Evolutionary conservation across 2,329 filamentous ascomycete genomes (phyloP), one percentile per base, ranked within the genome.

Genomic region (Stachybotrys elegans): DNA sequence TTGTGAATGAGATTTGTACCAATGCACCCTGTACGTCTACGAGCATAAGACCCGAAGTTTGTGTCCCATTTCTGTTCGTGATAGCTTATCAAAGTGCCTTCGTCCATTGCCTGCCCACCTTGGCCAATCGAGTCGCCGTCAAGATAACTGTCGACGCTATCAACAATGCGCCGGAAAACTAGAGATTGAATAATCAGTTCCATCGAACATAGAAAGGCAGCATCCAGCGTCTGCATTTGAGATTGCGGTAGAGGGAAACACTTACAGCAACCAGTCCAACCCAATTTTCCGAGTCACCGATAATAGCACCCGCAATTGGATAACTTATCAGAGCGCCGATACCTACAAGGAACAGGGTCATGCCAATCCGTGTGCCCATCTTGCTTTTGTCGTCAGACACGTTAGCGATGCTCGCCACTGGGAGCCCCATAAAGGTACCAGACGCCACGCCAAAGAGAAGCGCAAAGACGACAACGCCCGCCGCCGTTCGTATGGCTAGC

Each of bases 281-380:
- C 29, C 29, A 32, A 32, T 32, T 32, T 12, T 32, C 12, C 6
- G 29, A 32, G 29, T 32, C 29, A 32, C 29, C 29, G 29, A 32
- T 16, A 32, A 57, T 53, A 19, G 48, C 48, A 4, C 76, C 58
- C 70, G 53, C 70, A 70, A 46, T 75, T 65, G 34, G 67, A 60
- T 31, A 78, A 14, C 59, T 53, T 20, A 76, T 48, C 67, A 79
- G 53, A 70, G 76, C 35, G 69, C 75, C 6, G 68, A 79, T 59
- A 66, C 54, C 51, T 22, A 45, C 44, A 12, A 48, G 43, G 29
- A 53, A 51, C 22, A 55, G 52, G 16, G 46, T 56, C 64, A 68
- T 68, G 6, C 67, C 66, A 23, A 68, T 58, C 27, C 66, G 46
- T 4, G 60, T 63, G 19, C 67, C 66, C 14, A 61, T 48, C 11